Conservation (phyloP, 495 filamentous ascomycete genomes). For the Cercophora samala region DNA sequence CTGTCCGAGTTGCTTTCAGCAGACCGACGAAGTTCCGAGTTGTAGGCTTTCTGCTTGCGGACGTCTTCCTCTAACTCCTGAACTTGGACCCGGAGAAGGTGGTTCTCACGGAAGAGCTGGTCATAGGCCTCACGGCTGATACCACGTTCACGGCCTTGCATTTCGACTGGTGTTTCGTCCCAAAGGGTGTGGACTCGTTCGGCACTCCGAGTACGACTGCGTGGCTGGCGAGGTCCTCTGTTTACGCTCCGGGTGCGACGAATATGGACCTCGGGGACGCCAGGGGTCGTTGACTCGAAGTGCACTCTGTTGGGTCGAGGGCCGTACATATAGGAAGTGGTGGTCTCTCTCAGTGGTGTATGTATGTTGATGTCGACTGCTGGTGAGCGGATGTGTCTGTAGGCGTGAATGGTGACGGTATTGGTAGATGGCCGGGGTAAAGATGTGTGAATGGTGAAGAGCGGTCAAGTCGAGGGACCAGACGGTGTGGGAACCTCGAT, state of each 20-base stretch:
- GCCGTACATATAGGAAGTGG: conserved; percentile 4
- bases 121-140: conserved; percentile 18
- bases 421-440: background rate
- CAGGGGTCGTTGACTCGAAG: background rate
- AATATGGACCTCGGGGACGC: background rate
- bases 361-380: conserved; percentile 1
- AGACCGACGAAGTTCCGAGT: conserved; percentile 28
- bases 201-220: conserved; percentile 22
- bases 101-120: conserved; percentile 24
- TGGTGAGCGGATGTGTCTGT: background rate
- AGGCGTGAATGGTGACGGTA: conserved; percentile 2
- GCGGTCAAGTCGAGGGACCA: background rate
- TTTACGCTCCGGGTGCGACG: conserved; percentile 10
- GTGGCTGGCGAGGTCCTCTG: background rate
- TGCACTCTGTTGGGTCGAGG: background rate
- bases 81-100: conserved; percentile 25
- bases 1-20: conserved; percentile 23
- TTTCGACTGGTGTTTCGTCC: conserved; percentile 23
- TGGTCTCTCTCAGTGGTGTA: background rate
- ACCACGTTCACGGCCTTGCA: conserved; percentile 23
- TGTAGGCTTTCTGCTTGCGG: conserved; percentile 15
- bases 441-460: background rate
- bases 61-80: conserved; percentile 17
- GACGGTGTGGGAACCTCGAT: conserved; percentile 4
- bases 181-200: conserved; percentile 21